These are phyloP conservation scores for Gynostemma pentaphyllum DNA, from an alignment of 306 rosid genomes.

Conservation along the genomic window DNA sequence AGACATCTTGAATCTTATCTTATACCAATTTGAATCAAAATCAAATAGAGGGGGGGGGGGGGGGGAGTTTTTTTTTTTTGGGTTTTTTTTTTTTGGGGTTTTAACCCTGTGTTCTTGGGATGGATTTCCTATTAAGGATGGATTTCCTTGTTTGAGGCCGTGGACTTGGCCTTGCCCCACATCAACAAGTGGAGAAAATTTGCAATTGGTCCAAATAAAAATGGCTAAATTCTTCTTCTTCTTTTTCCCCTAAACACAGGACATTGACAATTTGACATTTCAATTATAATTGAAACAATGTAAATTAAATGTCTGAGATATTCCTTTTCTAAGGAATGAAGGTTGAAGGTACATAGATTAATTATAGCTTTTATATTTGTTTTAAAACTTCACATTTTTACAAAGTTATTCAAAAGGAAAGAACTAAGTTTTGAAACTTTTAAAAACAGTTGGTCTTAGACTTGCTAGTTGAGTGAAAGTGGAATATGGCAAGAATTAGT, in stretches of 20 bases:
- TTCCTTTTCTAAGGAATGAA: not conserved
- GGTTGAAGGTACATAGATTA: not conserved
- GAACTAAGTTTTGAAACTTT: not conserved
- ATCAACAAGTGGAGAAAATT: not conserved
- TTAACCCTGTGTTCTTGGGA: no score
- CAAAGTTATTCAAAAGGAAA: not conserved
- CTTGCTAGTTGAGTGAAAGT: no score
- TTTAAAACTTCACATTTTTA: not conserved
- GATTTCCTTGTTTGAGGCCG: no score
- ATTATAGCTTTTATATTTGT: not conserved
- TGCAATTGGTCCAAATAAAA: not conserved
- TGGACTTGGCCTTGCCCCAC: no score
- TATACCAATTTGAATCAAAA: no score
- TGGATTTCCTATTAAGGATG: no score
- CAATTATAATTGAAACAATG: not conserved
- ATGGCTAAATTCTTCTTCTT: no score
- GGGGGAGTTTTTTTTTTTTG: no score
- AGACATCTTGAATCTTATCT: no score
- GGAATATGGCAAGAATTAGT: not conserved
- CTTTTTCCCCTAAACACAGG: not conserved
- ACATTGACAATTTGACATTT: not conserved
- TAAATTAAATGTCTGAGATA: not conserved
- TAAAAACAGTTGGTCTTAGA: not conserved
- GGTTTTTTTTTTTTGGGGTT: no score
- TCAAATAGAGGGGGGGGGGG: no score